Evolutionary conservation across 2,329 filamentous ascomycete species (phyloP), one percentile per base, ranked within the genome.

Genomic region (Diaporthe vaccinii): DNA sequence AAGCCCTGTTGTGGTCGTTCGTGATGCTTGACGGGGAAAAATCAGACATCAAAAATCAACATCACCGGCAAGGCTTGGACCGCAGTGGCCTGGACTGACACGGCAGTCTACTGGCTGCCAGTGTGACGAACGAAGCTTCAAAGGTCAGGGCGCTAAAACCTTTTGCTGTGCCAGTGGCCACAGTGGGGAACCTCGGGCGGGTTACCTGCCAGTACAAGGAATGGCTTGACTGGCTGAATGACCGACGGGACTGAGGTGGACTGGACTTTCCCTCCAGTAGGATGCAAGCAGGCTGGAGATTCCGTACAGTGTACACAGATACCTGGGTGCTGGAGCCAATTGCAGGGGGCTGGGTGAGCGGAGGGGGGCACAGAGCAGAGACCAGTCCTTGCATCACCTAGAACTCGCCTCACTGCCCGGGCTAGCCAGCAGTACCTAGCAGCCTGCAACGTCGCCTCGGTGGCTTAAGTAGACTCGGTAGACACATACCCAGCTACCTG

Each of bases 21-120:
- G 58, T 41, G 71, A 49, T 73, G 71, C 71, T 73, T 73, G 71
- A 65, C 59, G 71, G 49, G 69, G 71, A 65, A 73, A 73, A 73
- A 65, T 73, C 58, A 55, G 41, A 51, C 51, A 28, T 51, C 39
- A 65, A 73, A 65, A 73, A 65, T 73, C 65, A 69, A 69, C 65
- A 69, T 69, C 65, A 55, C 65, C 49, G 65, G 65, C 49, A 67
- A 59, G 65, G 65, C 49, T 69, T 69, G 65, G 65, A 31, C 51
- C n/a, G 65, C 22, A 53, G 41, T 68, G 46, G 46, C 65, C 65
- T 68, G 46, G 28, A 36, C 65, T 20, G 46, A n/a, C 28, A n/a
- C 28, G 28, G 12, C 62, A 17, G 57, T 12, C 39, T 49, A 62
- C 46, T 65, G 65, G 65, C 65, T 69, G 71, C 36, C 61, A 44